These are phyloP conservation scores for Drechmeria coniospora DNA, from an alignment of 2,329 filamentous ascomycete genomes.

Conservation along the genomic window DNA sequence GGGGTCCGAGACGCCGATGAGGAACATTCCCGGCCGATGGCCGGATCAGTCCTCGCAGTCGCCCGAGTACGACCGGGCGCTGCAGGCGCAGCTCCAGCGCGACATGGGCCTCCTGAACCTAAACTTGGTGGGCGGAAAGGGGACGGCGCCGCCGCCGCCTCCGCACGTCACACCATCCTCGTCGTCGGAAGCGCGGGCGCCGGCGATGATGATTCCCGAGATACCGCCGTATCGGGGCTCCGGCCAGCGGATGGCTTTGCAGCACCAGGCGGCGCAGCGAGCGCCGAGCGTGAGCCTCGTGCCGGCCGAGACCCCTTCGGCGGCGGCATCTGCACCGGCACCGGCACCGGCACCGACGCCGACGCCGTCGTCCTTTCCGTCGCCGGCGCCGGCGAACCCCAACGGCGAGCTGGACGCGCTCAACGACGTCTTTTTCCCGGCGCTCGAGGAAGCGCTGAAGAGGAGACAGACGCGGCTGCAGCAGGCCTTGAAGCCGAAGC, in stretches of 20 bases:
- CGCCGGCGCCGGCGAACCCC: constrained; percentile 38
- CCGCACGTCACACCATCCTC: constrained; percentile 18
- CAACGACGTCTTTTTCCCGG: constrained; percentile 82
- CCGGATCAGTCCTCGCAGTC: constrained; percentile 31
- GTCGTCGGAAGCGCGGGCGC: constrained; percentile 22
- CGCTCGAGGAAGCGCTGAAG: constrained; percentile 78
- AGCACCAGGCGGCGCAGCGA: constrained; percentile 12
- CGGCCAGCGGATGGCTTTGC: constrained; percentile 13
- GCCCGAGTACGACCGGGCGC: constrained; percentile 42
- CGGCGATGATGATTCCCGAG: constrained; percentile 31
- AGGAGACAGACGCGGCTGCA: constrained; percentile 53
- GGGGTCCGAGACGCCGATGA: constrained; percentile 29
- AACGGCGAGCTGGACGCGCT: constrained; percentile 69
- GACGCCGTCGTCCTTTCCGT: constrained; percentile 35
- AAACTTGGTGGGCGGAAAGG: constrained; percentile 8
- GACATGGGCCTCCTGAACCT: constrained; percentile 45
- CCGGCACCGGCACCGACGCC: constrained; percentile 16
- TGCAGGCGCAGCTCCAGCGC: constrained; percentile 48
- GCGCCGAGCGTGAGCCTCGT: constrained; percentile 3
- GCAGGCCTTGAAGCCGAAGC: constrained; percentile 27
- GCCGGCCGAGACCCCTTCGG: constrained; percentile 14
- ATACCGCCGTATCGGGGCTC: constrained; percentile 38
- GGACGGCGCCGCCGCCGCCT: constrained; percentile 15
- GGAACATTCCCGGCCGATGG: constrained; percentile 9
- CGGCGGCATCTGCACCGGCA: no score